Percentiles rank a stretch among this genome's conserved stretches.
phyloP scores from a whole-genome alignment of 495 filamentous ascomycete genomes.

The Penicillium soppii region DNA sequence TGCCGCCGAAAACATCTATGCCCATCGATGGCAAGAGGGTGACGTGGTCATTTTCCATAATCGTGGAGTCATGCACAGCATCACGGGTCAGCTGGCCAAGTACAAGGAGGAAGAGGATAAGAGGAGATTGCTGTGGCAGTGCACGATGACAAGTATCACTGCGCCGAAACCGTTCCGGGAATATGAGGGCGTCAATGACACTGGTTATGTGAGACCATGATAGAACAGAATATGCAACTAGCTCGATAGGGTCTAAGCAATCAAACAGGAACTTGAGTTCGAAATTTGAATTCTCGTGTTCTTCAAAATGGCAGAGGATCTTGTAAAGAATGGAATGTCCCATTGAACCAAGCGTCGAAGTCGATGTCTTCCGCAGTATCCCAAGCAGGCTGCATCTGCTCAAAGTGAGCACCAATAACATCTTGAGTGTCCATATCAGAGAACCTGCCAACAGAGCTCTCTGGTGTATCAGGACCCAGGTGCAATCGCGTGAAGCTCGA shows the following conservation, averaged over 20 bases:
- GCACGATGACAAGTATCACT: conserved; percentile 11
- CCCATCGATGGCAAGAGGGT: conserved; percentile 12
- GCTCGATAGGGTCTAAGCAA: background rate
- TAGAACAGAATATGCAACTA: background rate
- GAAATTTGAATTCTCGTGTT: no score
- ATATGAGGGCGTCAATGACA: conserved; percentile 9
- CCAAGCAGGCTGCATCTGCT: conserved; percentile 24
- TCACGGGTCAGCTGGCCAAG: conserved; percentile 12
- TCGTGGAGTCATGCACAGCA: conserved; percentile 17
- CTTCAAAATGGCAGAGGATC: conserved; percentile 4
- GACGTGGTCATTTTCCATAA: conserved; percentile 19
- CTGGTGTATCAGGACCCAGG: conserved; percentile 11
- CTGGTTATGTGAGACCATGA: conserved; percentile 2
- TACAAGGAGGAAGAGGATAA: conserved; percentile 13
- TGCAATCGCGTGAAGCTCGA: conserved; percentile 22
- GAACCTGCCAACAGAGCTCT: conserved; percentile 18
- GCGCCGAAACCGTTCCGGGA: conserved; percentile 8
- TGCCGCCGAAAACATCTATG: conserved; percentile 13
- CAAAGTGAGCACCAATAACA: conserved; percentile 14
- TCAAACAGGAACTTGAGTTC: background rate
- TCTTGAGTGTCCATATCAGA: conserved; percentile 15
- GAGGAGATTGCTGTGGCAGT: conserved; percentile 11
- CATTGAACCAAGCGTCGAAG: conserved; percentile 32
- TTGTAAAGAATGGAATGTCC: conserved; percentile 25
- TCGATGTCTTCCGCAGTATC: conserved; percentile 26